Percentiles rank a stretch among this genome's conserved stretches.
Conservation (phyloP, 1,284 basidiomycete species). For the Coniferiporia sulphurascens region DNA sequence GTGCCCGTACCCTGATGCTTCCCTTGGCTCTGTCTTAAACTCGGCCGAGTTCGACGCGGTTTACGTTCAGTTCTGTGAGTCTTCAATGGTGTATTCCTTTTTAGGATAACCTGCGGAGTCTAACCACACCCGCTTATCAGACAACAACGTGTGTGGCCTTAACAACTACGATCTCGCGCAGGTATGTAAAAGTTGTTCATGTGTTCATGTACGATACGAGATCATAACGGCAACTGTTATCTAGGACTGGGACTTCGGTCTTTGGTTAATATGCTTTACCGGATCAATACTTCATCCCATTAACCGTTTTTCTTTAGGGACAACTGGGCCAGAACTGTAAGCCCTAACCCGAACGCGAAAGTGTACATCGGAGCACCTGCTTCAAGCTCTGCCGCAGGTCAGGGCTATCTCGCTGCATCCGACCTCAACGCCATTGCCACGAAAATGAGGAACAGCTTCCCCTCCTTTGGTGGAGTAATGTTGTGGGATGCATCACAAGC, state of each 20-base stretch:
- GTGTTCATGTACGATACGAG: conserved; percentile 1
- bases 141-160: conserved; percentile 49
- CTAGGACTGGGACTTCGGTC: conserved; percentile 50
- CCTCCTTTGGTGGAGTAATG: conserved; percentile 70
- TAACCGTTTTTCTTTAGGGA: conserved; percentile 37
- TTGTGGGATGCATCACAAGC: conserved; percentile 71
- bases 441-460: conserved; percentile 56
- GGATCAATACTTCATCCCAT: neutral
- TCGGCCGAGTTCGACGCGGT: conserved; percentile 51
- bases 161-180: conserved; percentile 37
- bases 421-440: conserved; percentile 47
- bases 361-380: conserved; percentile 59
- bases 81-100: neutral
- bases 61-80: conserved; percentile 47
- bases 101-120: conserved; percentile 1
- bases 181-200: conserved; percentile 27
- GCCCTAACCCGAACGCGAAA: conserved; percentile 55
- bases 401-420: conserved; percentile 45
- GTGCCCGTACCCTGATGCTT: conserved; percentile 51
- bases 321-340: conserved; percentile 51
- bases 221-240: neutral
- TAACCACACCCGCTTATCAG: conserved; percentile 26
- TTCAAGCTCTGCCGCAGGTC: conserved; percentile 51
- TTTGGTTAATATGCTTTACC: conserved; percentile 34
- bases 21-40: conserved; percentile 48